These are phyloP conservation scores for Aspergillus piperis DNA, from an alignment of 2,329 filamentous ascomycete species.

Conservation along the genomic window DNA sequence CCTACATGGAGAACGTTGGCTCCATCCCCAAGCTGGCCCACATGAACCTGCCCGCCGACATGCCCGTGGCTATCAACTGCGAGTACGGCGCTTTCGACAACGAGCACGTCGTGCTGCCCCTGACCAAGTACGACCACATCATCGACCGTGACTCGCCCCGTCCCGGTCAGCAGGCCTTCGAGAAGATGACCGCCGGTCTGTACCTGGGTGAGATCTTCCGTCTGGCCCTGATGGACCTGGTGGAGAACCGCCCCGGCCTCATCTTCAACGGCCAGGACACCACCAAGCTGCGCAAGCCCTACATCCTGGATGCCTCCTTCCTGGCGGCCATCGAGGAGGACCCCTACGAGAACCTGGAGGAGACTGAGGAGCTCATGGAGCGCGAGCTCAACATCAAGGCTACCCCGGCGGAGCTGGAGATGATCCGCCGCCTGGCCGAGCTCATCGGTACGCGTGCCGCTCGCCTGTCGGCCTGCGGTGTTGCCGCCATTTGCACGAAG, in stretches of 20 bases:
- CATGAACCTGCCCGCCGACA: conserved; percentile 80
- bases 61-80: conserved; percentile 94
- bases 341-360: conserved; percentile 90
- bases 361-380: conserved; percentile 81
- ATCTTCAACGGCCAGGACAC: conserved; percentile 87
- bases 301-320: conserved; percentile 90
- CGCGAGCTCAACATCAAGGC: conserved; percentile 71
- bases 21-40: conserved; percentile 92
- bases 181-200: conserved; percentile 96
- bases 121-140: conserved; percentile 79
- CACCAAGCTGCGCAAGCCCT: conserved; percentile 76
- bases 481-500: conserved; percentile 96
- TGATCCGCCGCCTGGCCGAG: conserved; percentile 85
- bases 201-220: conserved; percentile 96
- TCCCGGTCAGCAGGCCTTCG: conserved; percentile 90
- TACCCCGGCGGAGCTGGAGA: conserved; percentile 78
- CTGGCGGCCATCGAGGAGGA: conserved; percentile 92
- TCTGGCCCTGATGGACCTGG: conserved; percentile 78
- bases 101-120: conserved; percentile 82
- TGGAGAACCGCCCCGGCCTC: conserved; percentile 72
- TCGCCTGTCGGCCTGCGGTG: conserved; percentile 88
- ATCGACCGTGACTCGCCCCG: conserved; percentile 91
- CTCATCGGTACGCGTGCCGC: conserved; percentile 93
- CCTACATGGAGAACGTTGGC: conserved; percentile 93
- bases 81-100: conserved; percentile 98